Evolutionary conservation across 1,284 basidiomycete genomes (phyloP).

Genomic region (Leccinum brunneo-olivaceum): DNA sequence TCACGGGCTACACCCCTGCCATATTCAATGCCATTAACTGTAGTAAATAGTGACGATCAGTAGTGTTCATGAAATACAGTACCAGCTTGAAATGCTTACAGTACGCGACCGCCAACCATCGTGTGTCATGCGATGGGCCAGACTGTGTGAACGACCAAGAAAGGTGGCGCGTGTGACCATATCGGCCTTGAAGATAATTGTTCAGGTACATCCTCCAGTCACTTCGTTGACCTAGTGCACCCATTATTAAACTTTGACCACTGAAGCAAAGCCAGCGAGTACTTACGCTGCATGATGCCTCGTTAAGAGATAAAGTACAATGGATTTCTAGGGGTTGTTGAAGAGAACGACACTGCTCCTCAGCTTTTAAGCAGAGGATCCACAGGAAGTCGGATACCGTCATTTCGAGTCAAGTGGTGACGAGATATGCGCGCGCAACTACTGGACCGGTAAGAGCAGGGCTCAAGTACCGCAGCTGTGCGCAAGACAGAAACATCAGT

Average conservation of each 20-base stretch:
- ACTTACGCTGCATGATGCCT: conserved; percentile 22
- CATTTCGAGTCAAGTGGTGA: conserved; percentile 26
- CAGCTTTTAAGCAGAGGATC: conserved; percentile 21
- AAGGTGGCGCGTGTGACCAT: conserved; percentile 24
- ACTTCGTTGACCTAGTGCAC: conserved; percentile 14
- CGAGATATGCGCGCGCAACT: conserved; percentile 11
- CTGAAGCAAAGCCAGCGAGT: neutral
- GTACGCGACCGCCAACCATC: conserved; percentile 24
- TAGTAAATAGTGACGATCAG: conserved; percentile 1
- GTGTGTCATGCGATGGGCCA: conserved; percentile 24
- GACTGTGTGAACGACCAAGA: conserved; percentile 20
- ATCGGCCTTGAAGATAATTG: conserved; percentile 27
- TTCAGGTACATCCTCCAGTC: conserved; percentile 28
- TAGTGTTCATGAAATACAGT: neutral
- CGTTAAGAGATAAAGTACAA: conserved; percentile 2
- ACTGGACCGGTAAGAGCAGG: conserved; percentile 6
- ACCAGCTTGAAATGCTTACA: conserved; percentile 15
- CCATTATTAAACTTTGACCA: conserved; percentile 6
- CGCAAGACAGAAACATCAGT: conserved; percentile 4
- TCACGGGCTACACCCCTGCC: conserved; percentile 25
- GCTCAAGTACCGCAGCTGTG: conserved; percentile 21
- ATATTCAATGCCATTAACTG: conserved; percentile 28
- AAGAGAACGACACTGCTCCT: neutral
- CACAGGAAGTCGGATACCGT: conserved; percentile 24
- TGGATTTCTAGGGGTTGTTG: conserved; percentile 9